Evolutionary conservation across 2,329 filamentous ascomycete genomes (phyloP).

Genomic region (Colletotrichum godetiae): DNA sequence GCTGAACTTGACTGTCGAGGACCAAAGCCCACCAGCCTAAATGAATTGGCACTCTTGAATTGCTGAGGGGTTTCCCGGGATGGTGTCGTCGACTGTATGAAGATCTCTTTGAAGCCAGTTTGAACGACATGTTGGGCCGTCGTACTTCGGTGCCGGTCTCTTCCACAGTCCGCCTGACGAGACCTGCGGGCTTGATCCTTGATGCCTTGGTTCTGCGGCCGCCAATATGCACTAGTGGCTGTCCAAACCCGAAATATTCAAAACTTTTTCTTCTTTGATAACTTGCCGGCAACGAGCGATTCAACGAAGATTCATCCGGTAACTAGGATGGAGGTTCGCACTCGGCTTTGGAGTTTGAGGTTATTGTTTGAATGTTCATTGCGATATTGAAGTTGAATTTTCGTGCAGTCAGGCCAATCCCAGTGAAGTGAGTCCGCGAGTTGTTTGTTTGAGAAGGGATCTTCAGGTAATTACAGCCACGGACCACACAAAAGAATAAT

Average conservation of each 20-base stretch:
- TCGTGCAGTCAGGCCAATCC: slow-evolving; percentile 1
- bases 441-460: neutral
- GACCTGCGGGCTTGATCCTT: neutral
- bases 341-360: neutral
- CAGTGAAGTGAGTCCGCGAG: neutral
- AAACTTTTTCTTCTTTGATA: neutral
- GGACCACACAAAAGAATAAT: neutral
- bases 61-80: slow-evolving; percentile 4
- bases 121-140: neutral
- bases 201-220: neutral
- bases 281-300: neutral
- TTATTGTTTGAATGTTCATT: neutral
- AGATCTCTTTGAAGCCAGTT: neutral
- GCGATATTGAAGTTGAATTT: neutral
- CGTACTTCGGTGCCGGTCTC: neutral
- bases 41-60: slow-evolving; percentile 11
- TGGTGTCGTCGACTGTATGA: neutral
- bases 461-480: slow-evolving; percentile 2
- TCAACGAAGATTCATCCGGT: neutral
- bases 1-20: neutral
- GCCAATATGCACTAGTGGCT: neutral
- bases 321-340: neutral
- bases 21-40: slow-evolving; percentile 1
- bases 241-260: neutral
- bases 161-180: neutral